Conservation (phyloP, 345 rosid genomes). For the Iberis pinnata region DNA sequence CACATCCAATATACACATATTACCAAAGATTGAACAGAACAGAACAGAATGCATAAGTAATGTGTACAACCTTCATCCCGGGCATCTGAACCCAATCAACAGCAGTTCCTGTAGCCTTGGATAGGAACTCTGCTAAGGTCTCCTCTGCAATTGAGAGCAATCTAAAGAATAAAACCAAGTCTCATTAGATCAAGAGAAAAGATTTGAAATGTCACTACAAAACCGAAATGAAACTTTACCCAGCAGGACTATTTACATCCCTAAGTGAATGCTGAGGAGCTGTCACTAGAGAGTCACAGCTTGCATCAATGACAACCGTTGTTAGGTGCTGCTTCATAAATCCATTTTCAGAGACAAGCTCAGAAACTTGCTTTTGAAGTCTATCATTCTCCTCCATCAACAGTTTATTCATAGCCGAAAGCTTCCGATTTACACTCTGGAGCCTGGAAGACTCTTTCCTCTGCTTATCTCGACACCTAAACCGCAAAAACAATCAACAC, state of each 20-base stretch:
- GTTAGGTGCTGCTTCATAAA: conserved; percentile 58
- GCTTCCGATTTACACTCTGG: conserved; percentile 84
- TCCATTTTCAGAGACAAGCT: conserved; percentile 90
- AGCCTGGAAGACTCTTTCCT: conserved; percentile 98
- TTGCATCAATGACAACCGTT: conserved; percentile 49
- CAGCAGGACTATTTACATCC: conserved; percentile 97
- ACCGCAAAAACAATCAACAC: too few species aligned
- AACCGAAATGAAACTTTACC: conserved; percentile 37
- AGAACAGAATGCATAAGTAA: neutral
- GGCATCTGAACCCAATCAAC: conserved; percentile 99
- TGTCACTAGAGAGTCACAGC: conserved; percentile 85
- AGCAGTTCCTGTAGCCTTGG: conserved; percentile 99
- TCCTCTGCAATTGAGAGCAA: conserved; percentile 92
- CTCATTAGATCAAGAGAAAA: neutral
- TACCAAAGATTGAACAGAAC: neutral
- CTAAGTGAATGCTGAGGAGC: conserved; percentile 91
- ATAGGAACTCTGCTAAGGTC: conserved; percentile 57
- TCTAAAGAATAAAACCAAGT: conserved; percentile 29
- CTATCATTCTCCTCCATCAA: conserved; percentile 98
- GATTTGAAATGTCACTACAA: neutral
- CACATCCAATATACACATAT: neutral
- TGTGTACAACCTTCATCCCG: conserved; percentile 86
- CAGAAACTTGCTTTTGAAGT: conserved; percentile 95
- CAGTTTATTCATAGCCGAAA: conserved; percentile 90
- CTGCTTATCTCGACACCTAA: conserved; percentile 96